Base-by-base conservation (phyloP, 768 basidiomycete species). In the Tubosaeta sp. region DNA sequence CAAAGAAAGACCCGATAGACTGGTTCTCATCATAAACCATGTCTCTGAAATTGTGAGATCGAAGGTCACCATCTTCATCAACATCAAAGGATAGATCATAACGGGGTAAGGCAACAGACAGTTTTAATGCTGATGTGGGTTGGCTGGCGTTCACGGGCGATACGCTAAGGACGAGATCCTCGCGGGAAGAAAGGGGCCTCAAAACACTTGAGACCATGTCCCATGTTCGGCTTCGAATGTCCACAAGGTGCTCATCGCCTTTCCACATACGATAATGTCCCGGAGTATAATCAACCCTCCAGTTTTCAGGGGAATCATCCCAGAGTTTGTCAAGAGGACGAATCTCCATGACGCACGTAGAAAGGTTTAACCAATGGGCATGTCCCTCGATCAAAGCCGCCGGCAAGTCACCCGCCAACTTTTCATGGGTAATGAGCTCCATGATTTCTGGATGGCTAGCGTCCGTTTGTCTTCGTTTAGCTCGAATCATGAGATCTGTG, bases 1-100 rank as follows among this genome's bases (percentile, higher is more conserved):
- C 79, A 36, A 75, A 64, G 52, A 80, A 58, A 0, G 74, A 72
- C 1, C 75, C 75, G 1, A 59, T 57, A 0, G 67, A 74, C 47
- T 78, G 78, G 31, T 61, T 47, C 2, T 41, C 1, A 35, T 76
- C 74, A 6, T 79, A 60, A n/a, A 73, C 57, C 66, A 75, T 76
- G 13, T 61, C 67, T 3, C 67, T 67, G 36, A 76, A 58, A 43
- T 74, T 72, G 9, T 50, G 62, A 27, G 70, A 76, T 46, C 75
- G 68, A 18, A 79, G 55, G 21, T 62, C 55, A 8, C 60, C 54
- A 3, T 57, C 58, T 4, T 59, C 41, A 35, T 69, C 65, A 30
- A 75, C 30, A 39, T 66, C 67, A 40, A 79, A 79, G 2, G 67
- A 61, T 10, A 79, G 55, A 6, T 64, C 55, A 48, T 70, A 72